Conservation (phyloP, 1,284 basidiomycete species). For the Apiotrichum mycotoxinovorans region DNA sequence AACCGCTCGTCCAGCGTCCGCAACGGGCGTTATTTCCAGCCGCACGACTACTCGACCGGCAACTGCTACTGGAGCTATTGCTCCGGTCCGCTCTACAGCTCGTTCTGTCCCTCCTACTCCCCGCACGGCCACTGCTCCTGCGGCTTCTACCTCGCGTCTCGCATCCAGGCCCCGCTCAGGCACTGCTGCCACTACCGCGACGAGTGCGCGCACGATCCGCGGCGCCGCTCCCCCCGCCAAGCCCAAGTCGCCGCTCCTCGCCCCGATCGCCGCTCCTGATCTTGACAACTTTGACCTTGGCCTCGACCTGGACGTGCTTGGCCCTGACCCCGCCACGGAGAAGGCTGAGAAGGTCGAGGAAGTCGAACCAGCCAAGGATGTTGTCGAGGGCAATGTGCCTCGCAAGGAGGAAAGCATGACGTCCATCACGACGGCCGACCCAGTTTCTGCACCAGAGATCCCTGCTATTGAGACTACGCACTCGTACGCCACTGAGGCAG, state of each 20-base stretch:
- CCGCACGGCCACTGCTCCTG: background rate
- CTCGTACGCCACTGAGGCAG: no score
- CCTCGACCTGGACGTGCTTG: conserved; percentile 13
- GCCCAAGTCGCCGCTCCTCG: background rate
- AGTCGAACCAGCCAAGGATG: background rate
- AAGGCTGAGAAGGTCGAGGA: background rate
- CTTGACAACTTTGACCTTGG: conserved; percentile 6
- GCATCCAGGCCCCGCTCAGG: background rate
- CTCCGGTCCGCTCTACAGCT: background rate
- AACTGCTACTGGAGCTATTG: background rate
- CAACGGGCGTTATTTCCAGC: background rate
- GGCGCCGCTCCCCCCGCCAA: background rate
- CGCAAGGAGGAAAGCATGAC: no score
- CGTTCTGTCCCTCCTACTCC: background rate
- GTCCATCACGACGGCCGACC: no score
- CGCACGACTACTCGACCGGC: background rate
- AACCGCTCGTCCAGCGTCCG: background rate
- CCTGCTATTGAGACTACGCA: no score
- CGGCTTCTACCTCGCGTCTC: background rate
- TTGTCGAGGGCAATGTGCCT: no score
- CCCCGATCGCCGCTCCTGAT: background rate
- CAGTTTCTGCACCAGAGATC: no score
- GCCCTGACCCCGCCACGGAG: background rate
- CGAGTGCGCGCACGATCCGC: background rate
- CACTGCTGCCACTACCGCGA: no score